Conservation (phyloP, 257 asterid species). For the Hygrophila difformis region DNA sequence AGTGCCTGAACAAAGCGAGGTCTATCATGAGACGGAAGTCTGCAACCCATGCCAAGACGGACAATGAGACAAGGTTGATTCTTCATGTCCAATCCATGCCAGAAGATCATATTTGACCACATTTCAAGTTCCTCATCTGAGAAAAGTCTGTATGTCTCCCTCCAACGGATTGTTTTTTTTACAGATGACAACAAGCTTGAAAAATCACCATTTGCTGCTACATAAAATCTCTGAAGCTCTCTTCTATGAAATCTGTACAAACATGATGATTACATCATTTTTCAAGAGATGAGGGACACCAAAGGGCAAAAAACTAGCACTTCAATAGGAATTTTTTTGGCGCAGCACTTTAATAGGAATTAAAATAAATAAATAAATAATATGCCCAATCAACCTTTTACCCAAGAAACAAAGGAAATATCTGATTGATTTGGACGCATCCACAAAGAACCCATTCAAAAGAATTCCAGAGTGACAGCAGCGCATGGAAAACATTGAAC, state of each 20-base stretch:
- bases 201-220: constrained; percentile 66
- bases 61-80: constrained; percentile 67
- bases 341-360: too few species aligned
- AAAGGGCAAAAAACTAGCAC: constrained; percentile 6
- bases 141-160: constrained; percentile 78
- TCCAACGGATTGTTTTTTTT: constrained; percentile 84
- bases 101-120: constrained; percentile 85
- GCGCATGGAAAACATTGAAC: background rate
- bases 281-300: constrained; percentile 14
- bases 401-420: too few species aligned
- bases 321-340: too few species aligned
- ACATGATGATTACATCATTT: constrained; percentile 27
- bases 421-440: too few species aligned
- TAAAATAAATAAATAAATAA: constrained; percentile 12
- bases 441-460: background rate
- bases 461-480: background rate
- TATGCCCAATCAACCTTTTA: constrained; percentile 6
- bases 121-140: constrained; percentile 69
- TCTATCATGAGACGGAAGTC: constrained; percentile 55
- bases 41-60: constrained; percentile 88
- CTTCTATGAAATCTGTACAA: constrained; percentile 53
- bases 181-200: constrained; percentile 49
- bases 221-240: constrained; percentile 70
- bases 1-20: constrained; percentile 90
- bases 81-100: constrained; percentile 85